phyloP scores from a whole-genome alignment of 2,329 filamentous ascomycete species.

The Exophiala spinifera region DNA sequence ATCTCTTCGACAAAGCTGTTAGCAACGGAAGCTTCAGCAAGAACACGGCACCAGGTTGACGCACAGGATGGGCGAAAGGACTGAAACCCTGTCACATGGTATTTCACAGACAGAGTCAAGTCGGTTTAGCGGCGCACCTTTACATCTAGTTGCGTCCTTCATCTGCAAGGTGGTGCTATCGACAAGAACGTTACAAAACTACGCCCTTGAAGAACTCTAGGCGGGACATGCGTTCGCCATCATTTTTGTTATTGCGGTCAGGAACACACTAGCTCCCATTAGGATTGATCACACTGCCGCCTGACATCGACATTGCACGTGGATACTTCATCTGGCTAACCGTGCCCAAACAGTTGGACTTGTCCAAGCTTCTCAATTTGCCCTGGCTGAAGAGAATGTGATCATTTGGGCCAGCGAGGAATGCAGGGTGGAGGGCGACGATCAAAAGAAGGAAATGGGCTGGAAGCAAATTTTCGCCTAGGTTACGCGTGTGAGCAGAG shows the following conservation, averaged over 20 bases:
- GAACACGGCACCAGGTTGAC: conserved; percentile 72
- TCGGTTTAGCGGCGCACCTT: conserved; percentile 58
- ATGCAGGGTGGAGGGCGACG: conserved; percentile 64
- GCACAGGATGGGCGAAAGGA: conserved; percentile 84
- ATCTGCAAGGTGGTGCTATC: conserved; percentile 55
- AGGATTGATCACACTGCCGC: conserved; percentile 52
- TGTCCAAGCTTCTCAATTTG: conserved; percentile 55
- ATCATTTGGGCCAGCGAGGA: conserved; percentile 65
- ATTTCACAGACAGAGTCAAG: conserved; percentile 59
- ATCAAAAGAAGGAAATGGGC: conserved; percentile 49
- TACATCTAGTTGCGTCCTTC: conserved; percentile 57
- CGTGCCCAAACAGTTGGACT: conserved; percentile 55
- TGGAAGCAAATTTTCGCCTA: conserved; percentile 60
- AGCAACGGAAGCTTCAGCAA: conserved; percentile 93
- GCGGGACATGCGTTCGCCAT: conserved; percentile 57
- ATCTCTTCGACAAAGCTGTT: conserved; percentile 73
- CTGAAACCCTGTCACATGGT: conserved; percentile 57
- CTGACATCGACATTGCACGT: conserved; percentile 56
- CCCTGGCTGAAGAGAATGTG: conserved; percentile 62
- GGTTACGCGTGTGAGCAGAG: conserved; percentile 75
- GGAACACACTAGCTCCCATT: conserved; percentile 59
- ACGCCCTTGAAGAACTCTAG: conserved; percentile 53
- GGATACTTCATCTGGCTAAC: conserved; percentile 85
- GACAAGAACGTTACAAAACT: conserved; percentile 50
- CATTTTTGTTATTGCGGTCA: conserved; percentile 59